Base-by-base conservation (phyloP, 257 asterid genomes). In the Solanum appendiculatum region DNA sequence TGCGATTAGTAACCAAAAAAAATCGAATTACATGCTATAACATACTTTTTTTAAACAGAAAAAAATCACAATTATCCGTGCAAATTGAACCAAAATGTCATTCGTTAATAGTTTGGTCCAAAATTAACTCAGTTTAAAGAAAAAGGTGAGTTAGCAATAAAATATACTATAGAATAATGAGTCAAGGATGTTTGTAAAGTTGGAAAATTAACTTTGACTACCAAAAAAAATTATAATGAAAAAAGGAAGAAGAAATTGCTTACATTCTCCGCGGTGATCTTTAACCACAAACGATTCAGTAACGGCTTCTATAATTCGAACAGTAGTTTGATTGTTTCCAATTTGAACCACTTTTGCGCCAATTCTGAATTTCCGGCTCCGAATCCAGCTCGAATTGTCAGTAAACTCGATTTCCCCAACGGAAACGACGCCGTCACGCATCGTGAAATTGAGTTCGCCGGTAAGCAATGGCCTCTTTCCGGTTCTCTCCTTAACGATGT, bases 181-280 rank as follows among this genome's bases (percentile, higher is more conserved):
- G 16, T 44, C 25, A 1, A 4, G 15, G 25, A 77, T 48, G 23
- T 27, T 25, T 77, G 63, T 25, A 2, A 27, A 78, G n/a, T 44
- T 0, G 27, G 9, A 78, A 78, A 25, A 42, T 77, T 42, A 25
- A 39, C 0, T 78, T 78, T 4, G 84, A 25, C 58, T 39, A 3
- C 34, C 27, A 3, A 14, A 44, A 25, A 11, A 77, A 20, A 9
- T 4, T 51, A 21, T 3, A 58, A 27, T 46, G 60, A 69, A 37
- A 83, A 81, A 80, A 39, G 56, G 56, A 54, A 54, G 63, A 18
- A 54, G 25, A 54, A 31, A 46, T n/a, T 14, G 89, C 97, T 93
- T 77, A 95, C 98, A 72, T 89, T 95, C 96, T 6, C 98, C 98
- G 7, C 98, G 93, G 39, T 95, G 98, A 89, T 95, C 98, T 90